Base-by-base conservation (phyloP, 2,329 filamentous ascomycete genomes). In the Fusarium sambucinum region DNA sequence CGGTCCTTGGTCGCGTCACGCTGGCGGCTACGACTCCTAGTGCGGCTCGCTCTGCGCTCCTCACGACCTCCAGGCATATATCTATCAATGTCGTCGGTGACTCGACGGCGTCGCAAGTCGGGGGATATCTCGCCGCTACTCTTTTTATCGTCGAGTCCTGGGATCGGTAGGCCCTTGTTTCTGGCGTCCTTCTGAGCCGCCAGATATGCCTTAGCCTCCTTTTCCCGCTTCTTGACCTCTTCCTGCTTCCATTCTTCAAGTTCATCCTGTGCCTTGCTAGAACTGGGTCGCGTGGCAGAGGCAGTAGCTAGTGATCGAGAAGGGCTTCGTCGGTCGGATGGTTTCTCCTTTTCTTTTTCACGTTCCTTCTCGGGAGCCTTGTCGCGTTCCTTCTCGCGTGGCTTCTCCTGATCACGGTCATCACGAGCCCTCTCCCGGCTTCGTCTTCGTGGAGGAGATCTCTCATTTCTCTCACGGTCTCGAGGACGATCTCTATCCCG, bases 201-300 rank as follows among this genome's bases (percentile, higher is more conserved):
- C 37, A 89, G 79, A 69, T 90, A 90, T 6, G 86, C 87, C 74
- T 89, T 89, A 38, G 88, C 88, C 76, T 90, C 87, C 66, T 84
- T 84, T 74, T 89, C 87, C 51, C 87, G 84, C 74, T 88, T 87
- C 74, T 83, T 86, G 54, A 88, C 87, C 70, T 89, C 87, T 59
- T 85, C 85, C 67, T 86, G 84, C 74, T 90, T 90, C 82, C 86
- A 86, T 17, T 82, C 83, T 70, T 88, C 86, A 27, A 82, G 78
- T 40, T 82, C 83, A n/a, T 83, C 81, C 48, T 83, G 83, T 58
- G 80, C 83, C 21, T 81, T 76, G 17, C 76, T 77, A 1, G 80
- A 77, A 3, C 80, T 77, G 2, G 81, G 80, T 30, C 80, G 77
- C 6, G 76, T 72, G 11, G 75, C 68, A 2, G 81, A 77, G 6